A percentile compares a stretch with the other conserved stretches of the same genome.
Evolutionary conservation across 1,284 basidiomycete species (phyloP).

Genomic region (Coriolopsis trogii): DNA sequence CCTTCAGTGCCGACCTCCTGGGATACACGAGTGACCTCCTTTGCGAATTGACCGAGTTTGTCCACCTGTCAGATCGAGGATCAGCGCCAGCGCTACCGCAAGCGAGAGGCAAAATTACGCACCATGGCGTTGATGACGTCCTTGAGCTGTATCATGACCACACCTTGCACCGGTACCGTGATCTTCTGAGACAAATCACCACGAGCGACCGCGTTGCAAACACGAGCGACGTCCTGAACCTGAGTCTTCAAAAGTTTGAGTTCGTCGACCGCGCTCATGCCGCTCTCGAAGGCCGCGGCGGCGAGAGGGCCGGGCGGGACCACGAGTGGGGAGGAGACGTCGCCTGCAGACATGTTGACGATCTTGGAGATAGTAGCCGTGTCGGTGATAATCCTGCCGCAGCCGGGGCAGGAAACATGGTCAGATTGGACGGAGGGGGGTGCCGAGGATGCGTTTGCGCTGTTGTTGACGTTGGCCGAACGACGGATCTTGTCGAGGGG

Average conservation of each 20-base stretch:
- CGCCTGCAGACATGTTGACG: conserved; percentile 33
- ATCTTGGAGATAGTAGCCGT: conserved; percentile 38
- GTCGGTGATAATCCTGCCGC: conserved; percentile 48
- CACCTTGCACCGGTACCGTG: conserved; percentile 93
- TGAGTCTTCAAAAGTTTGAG: conserved; percentile 84
- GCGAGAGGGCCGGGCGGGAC: conserved; percentile 60
- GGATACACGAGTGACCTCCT: conserved; percentile 85
- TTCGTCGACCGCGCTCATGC: conserved; percentile 77
- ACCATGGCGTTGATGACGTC: conserved; percentile 99
- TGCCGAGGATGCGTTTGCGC: conserved; percentile 40
- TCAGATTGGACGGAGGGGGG: conserved; percentile 45
- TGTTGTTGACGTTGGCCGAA: conserved; percentile 20
- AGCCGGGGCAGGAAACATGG: conserved; percentile 49
- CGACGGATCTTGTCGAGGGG: conserved; percentile 37
- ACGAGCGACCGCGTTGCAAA: conserved; percentile 94
- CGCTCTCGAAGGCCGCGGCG: conserved; percentile 62
- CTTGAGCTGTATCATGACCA: conserved; percentile 97
- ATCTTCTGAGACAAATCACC: conserved; percentile 97
- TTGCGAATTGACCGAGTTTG: conserved; percentile 80
- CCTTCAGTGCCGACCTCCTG: conserved; percentile 95
- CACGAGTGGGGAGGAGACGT: conserved; percentile 46
- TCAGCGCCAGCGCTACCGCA: conserved; percentile 12
- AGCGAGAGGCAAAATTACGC: conserved; percentile 24
- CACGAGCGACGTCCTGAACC: conserved; percentile 89
- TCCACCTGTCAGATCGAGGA: conserved; percentile 52